These are phyloP conservation scores for Chlorella sp. DNA, from an alignment of 139 green algal species.

Conservation along the genomic window DNA sequence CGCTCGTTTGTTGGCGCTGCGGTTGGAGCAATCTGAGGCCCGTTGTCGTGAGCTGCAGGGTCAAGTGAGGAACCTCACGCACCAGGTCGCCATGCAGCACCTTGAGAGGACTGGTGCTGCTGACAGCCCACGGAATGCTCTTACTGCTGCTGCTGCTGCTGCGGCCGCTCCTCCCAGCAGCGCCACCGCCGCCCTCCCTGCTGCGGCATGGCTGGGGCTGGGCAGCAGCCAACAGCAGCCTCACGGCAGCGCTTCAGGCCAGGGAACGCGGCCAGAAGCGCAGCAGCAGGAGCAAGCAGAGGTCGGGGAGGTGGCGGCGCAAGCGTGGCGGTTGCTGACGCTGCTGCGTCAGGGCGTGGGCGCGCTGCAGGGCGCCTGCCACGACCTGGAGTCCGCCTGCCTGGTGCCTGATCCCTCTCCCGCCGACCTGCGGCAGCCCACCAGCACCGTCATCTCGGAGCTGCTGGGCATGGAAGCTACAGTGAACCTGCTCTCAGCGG, in stretches of 20 bases:
- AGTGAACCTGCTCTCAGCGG: neutral
- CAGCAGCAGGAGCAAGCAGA: neutral
- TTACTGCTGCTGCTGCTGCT: no score
- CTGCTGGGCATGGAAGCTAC: neutral
- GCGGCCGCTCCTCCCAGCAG: no score
- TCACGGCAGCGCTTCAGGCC: neutral
- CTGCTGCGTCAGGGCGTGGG: neutral
- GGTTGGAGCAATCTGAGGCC: neutral
- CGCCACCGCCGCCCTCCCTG: no score
- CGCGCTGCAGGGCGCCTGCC: constrained; percentile 2
- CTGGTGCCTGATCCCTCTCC: neutral
- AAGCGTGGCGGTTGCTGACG: neutral
- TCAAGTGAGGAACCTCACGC: neutral
- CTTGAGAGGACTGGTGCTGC: no score
- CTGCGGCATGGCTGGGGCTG: no score
- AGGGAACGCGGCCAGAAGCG: neutral
- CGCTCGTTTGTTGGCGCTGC: neutral
- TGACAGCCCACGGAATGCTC: no score
- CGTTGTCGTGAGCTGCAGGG: neutral
- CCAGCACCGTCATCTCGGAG: neutral
- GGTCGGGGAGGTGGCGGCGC: neutral
- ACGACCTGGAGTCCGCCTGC: constrained; percentile 1
- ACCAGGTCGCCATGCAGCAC: no score
- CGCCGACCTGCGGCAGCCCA: neutral
- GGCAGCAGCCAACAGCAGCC: neutral